Evolutionary conservation across 345 rosid species (phyloP).

Genomic region (Turritis glabra): DNA sequence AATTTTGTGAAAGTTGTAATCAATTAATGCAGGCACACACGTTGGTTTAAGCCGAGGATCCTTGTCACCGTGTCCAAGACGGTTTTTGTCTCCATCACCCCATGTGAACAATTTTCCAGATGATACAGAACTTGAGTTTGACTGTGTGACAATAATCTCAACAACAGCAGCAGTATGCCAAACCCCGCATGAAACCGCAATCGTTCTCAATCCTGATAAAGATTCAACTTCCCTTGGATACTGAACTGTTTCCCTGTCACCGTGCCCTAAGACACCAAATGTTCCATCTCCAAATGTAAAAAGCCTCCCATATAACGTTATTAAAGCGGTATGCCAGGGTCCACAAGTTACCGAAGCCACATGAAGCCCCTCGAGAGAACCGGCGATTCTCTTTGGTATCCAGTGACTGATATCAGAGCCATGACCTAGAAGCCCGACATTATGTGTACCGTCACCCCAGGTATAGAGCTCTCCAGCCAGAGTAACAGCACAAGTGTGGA

Average conservation of each 20-base stretch:
- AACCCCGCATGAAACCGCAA: constrained; percentile 92
- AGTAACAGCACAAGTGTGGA: constrained; percentile 94
- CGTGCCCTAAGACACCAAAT: constrained; percentile 96
- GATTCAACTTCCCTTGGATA: constrained; percentile 93
- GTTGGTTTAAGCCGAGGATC: constrained; percentile 91
- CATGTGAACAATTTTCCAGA: constrained; percentile 93
- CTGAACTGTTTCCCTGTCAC: constrained; percentile 66
- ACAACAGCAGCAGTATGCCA: constrained; percentile 99
- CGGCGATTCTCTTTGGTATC: constrained; percentile 94
- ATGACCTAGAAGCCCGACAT: constrained; percentile 96
- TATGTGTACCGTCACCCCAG: constrained; percentile 96
- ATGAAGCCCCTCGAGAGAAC: constrained; percentile 92
- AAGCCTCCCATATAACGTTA: constrained; percentile 82
- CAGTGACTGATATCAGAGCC: constrained; percentile 91
- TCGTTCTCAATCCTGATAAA: constrained; percentile 77
- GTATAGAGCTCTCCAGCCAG: constrained; percentile 88
- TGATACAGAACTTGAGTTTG: constrained; percentile 64
- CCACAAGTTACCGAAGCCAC: constrained; percentile 89
- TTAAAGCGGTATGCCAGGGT: constrained; percentile 95
- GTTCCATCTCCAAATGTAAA: constrained; percentile 98
- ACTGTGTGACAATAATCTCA: constrained; percentile 86
- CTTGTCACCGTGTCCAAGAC: constrained; percentile 97
- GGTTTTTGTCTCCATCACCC: constrained; percentile 98
- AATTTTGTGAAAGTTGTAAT: constrained; percentile 79
- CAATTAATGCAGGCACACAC: constrained; percentile 86